Evolutionary conservation across 2,329 filamentous ascomycete species (phyloP).

Genomic region (Aspergillus sp.): DNA sequence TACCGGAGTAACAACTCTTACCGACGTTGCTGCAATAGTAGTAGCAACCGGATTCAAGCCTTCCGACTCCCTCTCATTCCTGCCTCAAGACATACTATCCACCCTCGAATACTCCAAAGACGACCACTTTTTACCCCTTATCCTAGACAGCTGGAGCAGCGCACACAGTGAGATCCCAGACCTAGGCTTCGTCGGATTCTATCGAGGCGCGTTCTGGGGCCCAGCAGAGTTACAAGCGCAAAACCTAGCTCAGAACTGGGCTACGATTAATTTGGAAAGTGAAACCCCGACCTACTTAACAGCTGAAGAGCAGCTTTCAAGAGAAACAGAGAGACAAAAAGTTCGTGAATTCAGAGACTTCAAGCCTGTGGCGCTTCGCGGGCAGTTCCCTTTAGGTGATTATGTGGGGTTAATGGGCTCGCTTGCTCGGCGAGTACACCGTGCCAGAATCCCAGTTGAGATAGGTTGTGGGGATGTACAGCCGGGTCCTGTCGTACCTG

Average conservation of each 20-base stretch:
- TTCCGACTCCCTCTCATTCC: slow-evolving; percentile 62
- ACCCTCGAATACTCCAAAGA: slow-evolving; percentile 58
- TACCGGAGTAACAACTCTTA: slow-evolving; percentile 44
- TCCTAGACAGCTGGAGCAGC: slow-evolving; percentile 67
- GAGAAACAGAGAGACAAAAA: slow-evolving; percentile 23
- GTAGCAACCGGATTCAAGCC: slow-evolving; percentile 75
- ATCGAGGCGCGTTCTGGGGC: slow-evolving; percentile 81
- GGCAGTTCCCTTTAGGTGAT: slow-evolving; percentile 82
- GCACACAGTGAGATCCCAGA: slow-evolving; percentile 61
- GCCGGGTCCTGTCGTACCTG: slow-evolving; percentile 51
- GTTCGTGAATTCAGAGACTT: slow-evolving; percentile 24
- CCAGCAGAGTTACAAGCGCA: slow-evolving; percentile 85
- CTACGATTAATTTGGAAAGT: slow-evolving; percentile 1
- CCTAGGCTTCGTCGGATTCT: slow-evolving; percentile 79
- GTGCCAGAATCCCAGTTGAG: slow-evolving; percentile 35
- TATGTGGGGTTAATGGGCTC: slow-evolving; percentile 75
- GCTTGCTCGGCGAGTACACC: slow-evolving; percentile 62
- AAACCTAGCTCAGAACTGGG: slow-evolving; percentile 64
- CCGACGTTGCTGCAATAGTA: slow-evolving; percentile 65
- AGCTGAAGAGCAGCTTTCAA: slow-evolving; percentile 22
- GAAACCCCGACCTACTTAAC: neutral
- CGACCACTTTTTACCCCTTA: slow-evolving; percentile 60
- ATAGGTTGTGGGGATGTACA: slow-evolving; percentile 28
- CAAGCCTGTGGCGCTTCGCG: slow-evolving; percentile 33
- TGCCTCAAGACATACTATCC: slow-evolving; percentile 57